Conservation (phyloP, 495 filamentous ascomycete species). For the Tricharina praecox region DNA sequence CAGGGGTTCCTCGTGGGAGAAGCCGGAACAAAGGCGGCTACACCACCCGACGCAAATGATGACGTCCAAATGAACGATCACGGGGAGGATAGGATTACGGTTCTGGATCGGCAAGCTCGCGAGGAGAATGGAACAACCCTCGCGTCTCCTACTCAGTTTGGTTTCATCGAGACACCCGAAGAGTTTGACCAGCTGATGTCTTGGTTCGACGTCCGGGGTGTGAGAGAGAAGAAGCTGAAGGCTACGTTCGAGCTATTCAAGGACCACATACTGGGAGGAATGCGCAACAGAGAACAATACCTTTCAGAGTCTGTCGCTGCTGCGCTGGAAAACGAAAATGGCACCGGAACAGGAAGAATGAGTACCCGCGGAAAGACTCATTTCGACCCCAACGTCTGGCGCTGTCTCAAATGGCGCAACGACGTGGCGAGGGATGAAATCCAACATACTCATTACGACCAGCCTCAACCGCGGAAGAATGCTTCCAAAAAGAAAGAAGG, state of each 20-base stretch:
- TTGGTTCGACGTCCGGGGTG: constrained; percentile 75
- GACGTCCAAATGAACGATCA: constrained; percentile 36
- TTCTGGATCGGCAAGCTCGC: constrained; percentile 64
- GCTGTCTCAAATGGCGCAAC: constrained; percentile 74
- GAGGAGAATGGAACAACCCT: constrained; percentile 77
- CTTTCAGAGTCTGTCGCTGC: constrained; percentile 36
- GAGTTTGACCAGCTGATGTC: constrained; percentile 58
- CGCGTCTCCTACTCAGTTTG: constrained; percentile 67
- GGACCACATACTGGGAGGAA: constrained; percentile 59
- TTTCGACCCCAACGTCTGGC: constrained; percentile 40
- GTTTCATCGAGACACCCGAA: constrained; percentile 67
- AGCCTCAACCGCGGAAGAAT: constrained; percentile 47
- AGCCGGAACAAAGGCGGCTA: constrained; percentile 32
- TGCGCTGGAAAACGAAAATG: constrained; percentile 41
- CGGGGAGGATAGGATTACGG: constrained; percentile 53
- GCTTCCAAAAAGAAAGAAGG: constrained; percentile 34
- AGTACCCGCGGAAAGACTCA: constrained; percentile 60
- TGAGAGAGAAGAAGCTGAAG: constrained; percentile 64
- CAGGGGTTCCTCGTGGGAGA: constrained; percentile 56
- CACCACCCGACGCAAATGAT: constrained; percentile 15
- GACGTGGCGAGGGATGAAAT: constrained; percentile 54
- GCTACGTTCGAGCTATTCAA: constrained; percentile 70
- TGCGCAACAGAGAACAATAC: constrained; percentile 61
- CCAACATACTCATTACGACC: constrained; percentile 68
- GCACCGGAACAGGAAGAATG: constrained; percentile 44